These are phyloP conservation scores for Pistacia atlantica DNA, from an alignment of 345 rosid species.

Conservation along the genomic window DNA sequence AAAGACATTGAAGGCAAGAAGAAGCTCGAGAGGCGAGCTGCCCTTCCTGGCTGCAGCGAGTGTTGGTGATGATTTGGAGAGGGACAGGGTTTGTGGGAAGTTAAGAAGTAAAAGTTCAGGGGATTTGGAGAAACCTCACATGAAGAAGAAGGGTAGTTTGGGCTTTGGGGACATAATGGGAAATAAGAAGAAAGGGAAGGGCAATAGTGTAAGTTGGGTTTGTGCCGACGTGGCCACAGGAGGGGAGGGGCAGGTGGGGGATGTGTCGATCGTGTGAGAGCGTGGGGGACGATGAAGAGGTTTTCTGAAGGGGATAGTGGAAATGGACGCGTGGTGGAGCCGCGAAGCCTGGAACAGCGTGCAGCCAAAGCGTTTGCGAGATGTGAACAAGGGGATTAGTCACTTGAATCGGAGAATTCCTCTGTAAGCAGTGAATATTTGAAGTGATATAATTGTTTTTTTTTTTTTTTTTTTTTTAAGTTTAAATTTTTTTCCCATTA, in stretches of 20 bases:
- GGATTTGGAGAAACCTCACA: conserved; percentile 6
- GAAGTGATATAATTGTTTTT: background rate
- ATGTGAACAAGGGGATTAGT: conserved; percentile 64
- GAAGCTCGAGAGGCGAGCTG: conserved; percentile 3
- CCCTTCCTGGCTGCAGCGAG: background rate
- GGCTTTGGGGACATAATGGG: conserved; percentile 29
- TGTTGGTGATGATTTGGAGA: conserved; percentile 19
- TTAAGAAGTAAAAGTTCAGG: conserved; percentile 12
- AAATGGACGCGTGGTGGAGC: conserved; percentile 32
- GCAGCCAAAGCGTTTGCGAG: conserved; percentile 56
- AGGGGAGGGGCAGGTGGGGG: conserved; percentile 97
- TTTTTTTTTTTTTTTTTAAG: background rate
- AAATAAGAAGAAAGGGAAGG: conserved; percentile 53
- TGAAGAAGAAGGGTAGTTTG: conserved; percentile 26
- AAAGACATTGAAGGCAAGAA: background rate
- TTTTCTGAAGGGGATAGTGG: conserved; percentile 36
- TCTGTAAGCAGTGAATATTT: conserved; percentile 44
- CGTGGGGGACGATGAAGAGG: conserved; percentile 64
- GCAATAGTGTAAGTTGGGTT: conserved; percentile 53
- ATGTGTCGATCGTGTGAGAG: conserved; percentile 54
- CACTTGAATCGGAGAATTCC: conserved; percentile 66
- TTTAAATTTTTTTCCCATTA: no score
- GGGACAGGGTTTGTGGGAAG: conserved; percentile 16
- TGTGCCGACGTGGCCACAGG: conserved; percentile 68
- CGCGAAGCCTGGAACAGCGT: conserved; percentile 43